These are phyloP conservation scores for Penicillium sp. DNA, from an alignment of 2,329 filamentous ascomycete genomes.

Conservation along the genomic window DNA sequence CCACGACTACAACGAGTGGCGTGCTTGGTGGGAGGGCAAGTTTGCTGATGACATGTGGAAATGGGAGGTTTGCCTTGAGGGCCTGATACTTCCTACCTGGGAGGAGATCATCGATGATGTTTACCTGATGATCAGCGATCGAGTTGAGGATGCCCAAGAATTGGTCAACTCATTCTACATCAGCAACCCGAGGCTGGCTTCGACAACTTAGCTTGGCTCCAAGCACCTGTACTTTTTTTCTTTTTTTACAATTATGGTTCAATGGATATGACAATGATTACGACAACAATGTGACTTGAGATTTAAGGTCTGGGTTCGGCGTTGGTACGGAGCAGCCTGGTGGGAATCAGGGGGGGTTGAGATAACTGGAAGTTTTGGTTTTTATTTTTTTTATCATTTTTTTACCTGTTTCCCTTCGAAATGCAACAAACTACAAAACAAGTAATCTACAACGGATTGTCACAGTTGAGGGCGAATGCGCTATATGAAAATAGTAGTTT, in stretches of 20 bases:
- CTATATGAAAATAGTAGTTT: background rate
- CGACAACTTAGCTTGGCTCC: background rate
- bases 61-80: conserved; percentile 28
- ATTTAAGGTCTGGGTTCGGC: background rate
- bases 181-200: background rate
- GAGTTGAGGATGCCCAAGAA: conserved; percentile 28
- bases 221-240: rapidly evolving
- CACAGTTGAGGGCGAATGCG: background rate
- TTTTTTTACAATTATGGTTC: no score
- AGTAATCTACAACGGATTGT: background rate
- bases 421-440: background rate
- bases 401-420: background rate
- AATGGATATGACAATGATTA: background rate
- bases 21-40: conserved; percentile 25
- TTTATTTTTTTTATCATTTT: background rate
- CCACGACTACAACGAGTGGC: conserved; percentile 21
- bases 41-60: conserved; percentile 29
- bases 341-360: background rate
- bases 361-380: background rate
- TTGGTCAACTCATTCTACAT: conserved; percentile 10
- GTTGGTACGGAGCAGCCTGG: background rate
- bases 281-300: background rate
- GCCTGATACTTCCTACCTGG: conserved; percentile 29
- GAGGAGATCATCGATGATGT: conserved; percentile 29
- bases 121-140: conserved; percentile 23